Evolutionary conservation across 306 rosid genomes (phyloP), one percentile per base, ranked within the genome.

Genomic region (Styphnolobium japonicum): DNA sequence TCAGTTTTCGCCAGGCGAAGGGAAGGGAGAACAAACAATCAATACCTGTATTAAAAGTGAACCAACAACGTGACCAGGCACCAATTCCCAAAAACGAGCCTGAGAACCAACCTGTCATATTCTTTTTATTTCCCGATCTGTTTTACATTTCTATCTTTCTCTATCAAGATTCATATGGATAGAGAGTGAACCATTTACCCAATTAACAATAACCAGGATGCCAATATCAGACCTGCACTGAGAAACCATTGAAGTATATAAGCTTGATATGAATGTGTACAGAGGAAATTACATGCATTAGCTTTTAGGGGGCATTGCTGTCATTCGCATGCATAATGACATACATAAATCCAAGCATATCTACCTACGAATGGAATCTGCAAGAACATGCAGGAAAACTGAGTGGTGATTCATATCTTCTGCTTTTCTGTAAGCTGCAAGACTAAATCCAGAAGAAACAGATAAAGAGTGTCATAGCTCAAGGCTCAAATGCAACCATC

Each of bases 351-450:
- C 51, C 57, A n/a, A 73, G 69, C 19, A 45, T 66, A 73, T 79
- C 68, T 89, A 95, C 99, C 99, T 96, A 87, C 98, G 98, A 80
- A 93, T 89, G 76, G 99, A 96, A 90, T 96, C 99, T 76, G 99
- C 90, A 72, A 96, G 91, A 77, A 96, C 97, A 53, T 96, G 98
- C 69, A 96, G 85, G 85, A 86, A 96, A 84, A 93, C 93, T 22
- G 99, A 90, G 68, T 96, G 99, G 78, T 88, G 80, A 88, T 96
- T 96, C 97, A 96, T 96, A 85, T 93, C 99, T 90, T 96, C 99
- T 48, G 99, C 97, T 8, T 87, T 90, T 89, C 99, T 91, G 86
- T 96, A 96, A 57, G 94, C 99, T 96, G 89, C 80, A 81, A 53
- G 70, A 61, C 60, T 36, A 53, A 49, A 73, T 42, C 56, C 83